phyloP scores from a whole-genome alignment of 2,329 filamentous ascomycete species.

The Plenodomus tracheiphilus region DNA sequence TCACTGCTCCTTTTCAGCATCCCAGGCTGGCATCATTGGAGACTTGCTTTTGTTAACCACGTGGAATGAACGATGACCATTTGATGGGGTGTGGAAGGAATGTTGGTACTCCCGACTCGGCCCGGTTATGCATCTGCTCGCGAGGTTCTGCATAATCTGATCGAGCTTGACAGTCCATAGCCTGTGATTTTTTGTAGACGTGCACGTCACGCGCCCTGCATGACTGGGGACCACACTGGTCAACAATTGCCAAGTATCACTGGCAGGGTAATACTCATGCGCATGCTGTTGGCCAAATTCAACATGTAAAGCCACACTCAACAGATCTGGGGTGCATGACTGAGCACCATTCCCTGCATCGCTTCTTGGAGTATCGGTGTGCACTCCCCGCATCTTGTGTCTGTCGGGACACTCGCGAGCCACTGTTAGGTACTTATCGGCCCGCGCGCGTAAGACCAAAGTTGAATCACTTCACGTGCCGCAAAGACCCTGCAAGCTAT shows the following conservation, averaged over 20 bases:
- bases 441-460: background rate
- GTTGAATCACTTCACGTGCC: background rate
- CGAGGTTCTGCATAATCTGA: conserved; percentile 1
- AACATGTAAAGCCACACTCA: conserved; percentile 9
- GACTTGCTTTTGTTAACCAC: no score
- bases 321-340: conserved; percentile 23
- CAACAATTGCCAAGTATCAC: conserved; percentile 3
- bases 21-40: background rate
- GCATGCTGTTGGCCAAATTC: conserved; percentile 6
- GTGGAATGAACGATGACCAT: no score
- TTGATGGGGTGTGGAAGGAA: no score
- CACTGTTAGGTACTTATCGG: background rate
- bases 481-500: background rate
- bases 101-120: conserved; percentile 23
- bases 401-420: background rate
- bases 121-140: conserved; percentile 43
- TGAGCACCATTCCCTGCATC: conserved; percentile 11
- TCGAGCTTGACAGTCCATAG: conserved; percentile 5
- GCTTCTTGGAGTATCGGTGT: conserved; percentile 4
- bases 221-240: conserved; percentile 3
- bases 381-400: conserved; percentile 2
- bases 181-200: conserved; percentile 2
- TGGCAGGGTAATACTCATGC: background rate
- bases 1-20: background rate
- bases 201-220: background rate